Base-by-base conservation (phyloP, 2,329 filamentous ascomycete genomes). In the Colletotrichum musae region DNA sequence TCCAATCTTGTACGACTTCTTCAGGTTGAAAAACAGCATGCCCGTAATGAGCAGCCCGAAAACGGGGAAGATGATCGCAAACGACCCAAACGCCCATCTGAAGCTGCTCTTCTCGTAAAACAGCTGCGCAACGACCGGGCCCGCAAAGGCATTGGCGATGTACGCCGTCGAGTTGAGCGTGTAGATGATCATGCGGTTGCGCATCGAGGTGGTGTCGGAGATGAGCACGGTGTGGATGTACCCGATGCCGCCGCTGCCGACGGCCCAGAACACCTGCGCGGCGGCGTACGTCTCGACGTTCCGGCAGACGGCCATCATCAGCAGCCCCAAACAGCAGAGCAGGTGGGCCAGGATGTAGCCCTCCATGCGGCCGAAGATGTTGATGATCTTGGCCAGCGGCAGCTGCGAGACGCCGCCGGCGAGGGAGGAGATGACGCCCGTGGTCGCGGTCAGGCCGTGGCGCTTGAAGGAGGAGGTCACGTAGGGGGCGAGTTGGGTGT, bases 291-390 rank as follows among this genome's bases (percentile, higher is more conserved):
- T 85, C 51, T 83, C 78, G 15, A 89, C 80, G 58, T 83, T 83
- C 5, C 84, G 80, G 74, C 84, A 89, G 0, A 82, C 81, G 12
- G 89, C 89, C 80, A 89, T 89, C 74, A 91, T 81, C 56, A 88
- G 81, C 67, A 89, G 60, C 6, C 83, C 81, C 26, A 66, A 43
- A 13, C 64, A 66, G 64, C 64, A 66, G 21, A 66, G 56, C 58
- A 86, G 78, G 64, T 84, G 80, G 57, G 75, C 77, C 26, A 82
- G 62, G 7, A 64, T 68, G 45, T 79, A 82, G 1, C 78, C 79
- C 68, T 82, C 76, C 1, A 78, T 73, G 16, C 81, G 79, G 26
- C 80, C 80, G 64, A 77, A 82, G 16, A 81, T 74, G 69, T 83
- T 80, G 26, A 80, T 75, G 9, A 82, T 75, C 71, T 82, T 83